These are phyloP conservation scores for Hippophae tibetana DNA, from an alignment of 306 rosid genomes.

Conservation along the genomic window DNA sequence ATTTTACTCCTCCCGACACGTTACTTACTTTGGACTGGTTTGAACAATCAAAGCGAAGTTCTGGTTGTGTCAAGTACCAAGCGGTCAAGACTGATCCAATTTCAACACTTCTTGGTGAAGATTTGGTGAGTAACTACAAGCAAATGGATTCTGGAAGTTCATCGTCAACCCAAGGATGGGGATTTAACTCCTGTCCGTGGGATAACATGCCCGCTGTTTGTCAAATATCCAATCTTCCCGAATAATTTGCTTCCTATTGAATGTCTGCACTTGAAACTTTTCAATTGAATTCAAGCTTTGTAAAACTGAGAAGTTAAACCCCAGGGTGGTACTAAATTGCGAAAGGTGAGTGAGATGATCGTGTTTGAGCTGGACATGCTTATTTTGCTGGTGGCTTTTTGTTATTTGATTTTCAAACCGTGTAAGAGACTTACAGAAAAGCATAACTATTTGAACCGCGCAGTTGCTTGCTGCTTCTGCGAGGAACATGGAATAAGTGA, in stretches of 20 bases:
- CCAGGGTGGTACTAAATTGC: no score
- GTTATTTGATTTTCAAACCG: no score
- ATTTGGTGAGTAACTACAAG: conserved; percentile 39
- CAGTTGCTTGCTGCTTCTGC: no score
- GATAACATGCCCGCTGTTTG: conserved; percentile 52
- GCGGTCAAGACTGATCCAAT: conserved; percentile 25
- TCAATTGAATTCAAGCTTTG: no score
- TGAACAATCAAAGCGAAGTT: conserved; percentile 20
- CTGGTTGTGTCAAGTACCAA: conserved; percentile 30
- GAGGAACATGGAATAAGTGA: no score
- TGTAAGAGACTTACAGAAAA: no score
- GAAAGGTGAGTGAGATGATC: no score
- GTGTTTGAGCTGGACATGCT: no score
- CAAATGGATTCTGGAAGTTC: conserved; percentile 33
- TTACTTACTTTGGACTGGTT: conserved; percentile 61
- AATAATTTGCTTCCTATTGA: conserved; percentile 19
- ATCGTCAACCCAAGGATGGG: conserved; percentile 37
- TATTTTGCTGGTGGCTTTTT: no score
- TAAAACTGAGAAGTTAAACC: no score
- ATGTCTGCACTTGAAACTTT: conserved; percentile 29
- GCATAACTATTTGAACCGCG: no score
- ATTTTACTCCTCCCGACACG: conserved; percentile 43
- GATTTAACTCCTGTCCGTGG: conserved; percentile 46
- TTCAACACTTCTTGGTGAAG: conserved; percentile 39
- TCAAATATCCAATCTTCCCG: conserved; percentile 49